Conservation (phyloP, 306 rosid species). For the Castanopsis chinensis region DNA sequence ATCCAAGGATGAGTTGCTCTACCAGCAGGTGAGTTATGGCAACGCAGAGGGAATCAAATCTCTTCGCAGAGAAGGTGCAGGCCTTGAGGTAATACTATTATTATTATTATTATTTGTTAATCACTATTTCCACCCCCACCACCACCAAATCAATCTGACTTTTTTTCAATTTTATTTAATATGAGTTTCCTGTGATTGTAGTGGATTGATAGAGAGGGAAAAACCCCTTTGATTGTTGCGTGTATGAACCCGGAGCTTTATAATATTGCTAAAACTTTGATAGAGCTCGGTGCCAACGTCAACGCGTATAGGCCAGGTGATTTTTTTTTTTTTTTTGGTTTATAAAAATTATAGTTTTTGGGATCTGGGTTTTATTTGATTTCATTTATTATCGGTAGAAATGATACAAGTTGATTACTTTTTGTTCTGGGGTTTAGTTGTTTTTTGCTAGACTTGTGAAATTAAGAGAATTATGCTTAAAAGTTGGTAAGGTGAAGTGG, state of each 20-base stretch:
- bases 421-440: background rate
- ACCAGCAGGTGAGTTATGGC: slow-evolving; percentile 80
- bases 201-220: slow-evolving; percentile 79
- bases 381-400: background rate
- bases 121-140: too few species aligned
- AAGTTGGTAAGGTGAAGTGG: too few species aligned
- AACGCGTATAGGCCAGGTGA: slow-evolving; percentile 91
- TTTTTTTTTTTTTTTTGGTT: too few species aligned
- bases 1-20: slow-evolving; percentile 76
- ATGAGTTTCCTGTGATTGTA: slow-evolving; percentile 23
- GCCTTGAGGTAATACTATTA: slow-evolving; percentile 66
- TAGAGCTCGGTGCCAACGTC: slow-evolving; percentile 91
- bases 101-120: too few species aligned
- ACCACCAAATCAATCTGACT: background rate
- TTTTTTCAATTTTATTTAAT: too few species aligned
- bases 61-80: slow-evolving; percentile 77
- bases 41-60: slow-evolving; percentile 72
- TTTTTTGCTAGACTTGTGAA: background rate
- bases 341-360: background rate
- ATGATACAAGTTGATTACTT: background rate
- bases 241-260: slow-evolving; percentile 71
- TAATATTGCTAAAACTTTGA: slow-evolving; percentile 67
- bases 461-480: background rate
- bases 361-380: background rate
- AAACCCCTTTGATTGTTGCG: slow-evolving; percentile 86